Base-by-base conservation (phyloP, 2,329 filamentous ascomycete genomes). In the Aspergillus ustus region DNA sequence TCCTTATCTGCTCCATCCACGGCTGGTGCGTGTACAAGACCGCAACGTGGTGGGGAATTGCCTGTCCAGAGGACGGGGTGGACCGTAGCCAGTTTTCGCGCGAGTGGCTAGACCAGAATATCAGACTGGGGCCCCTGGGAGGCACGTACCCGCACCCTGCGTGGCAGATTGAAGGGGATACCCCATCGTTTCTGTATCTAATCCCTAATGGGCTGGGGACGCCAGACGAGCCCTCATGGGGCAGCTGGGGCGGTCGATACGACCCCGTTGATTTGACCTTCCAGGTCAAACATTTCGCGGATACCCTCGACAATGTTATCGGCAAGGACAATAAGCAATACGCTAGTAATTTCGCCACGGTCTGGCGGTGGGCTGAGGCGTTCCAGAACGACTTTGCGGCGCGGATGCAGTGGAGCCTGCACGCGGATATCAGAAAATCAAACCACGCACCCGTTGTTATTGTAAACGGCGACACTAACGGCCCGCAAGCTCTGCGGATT, bases 41-140 rank as follows among this genome's bases (percentile, higher is more conserved):
- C 55, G 85, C 85, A 0, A 74, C 84, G 0, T 87, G 85, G 85
- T 79, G 76, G 1, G 85, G 85, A 0, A 87, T 88, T 44, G 83
- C 79, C 0, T 82, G 83, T 56, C 80, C 84, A 56, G 71, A 79
- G 46, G 78, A 80, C 2, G 83, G 82, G 0, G 81, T 84, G 0
- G 82, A 87, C 60, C 74, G 75, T 45, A 73, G 75, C 6, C 81
- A 81, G 50, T 74, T 86, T 34, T 80, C 79, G 7, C 80, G 81
- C 57, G 74, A 78, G 17, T 87, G 84, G 84, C 72, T 87, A 57
- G 78, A 80, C 48, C 72, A 82, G 46, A 78, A 87, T 64, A 82
- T 87, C 50, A 84, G 86, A 63, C 78, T 85, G 22, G 82, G 83
- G 0, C 74, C 78, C 0, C 73, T 86, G 6, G 83, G 82, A 1